Evolutionary conservation across 176 grass and related monocot species (phyloP), one percentile per base, ranked within the genome.

Genomic region (Puccinellia tenuiflora): DNA sequence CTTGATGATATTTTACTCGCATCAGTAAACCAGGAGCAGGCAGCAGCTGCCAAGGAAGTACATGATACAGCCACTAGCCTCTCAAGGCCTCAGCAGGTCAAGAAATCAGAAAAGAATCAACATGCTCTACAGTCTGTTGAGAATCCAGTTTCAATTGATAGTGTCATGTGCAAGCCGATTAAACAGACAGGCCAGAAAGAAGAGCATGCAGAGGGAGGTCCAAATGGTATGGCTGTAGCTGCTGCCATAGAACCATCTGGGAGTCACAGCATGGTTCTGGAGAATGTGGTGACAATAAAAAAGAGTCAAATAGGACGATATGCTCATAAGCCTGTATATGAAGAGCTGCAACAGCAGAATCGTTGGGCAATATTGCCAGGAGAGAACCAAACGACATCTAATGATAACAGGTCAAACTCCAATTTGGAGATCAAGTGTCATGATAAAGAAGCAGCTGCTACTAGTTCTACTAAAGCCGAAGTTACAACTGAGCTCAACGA

Each of bases 281-380:
- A 76, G n/a, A 68, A 76, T 86, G 56, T 60, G 35, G 79, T 9
- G 3, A 54, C 43, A 81, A 46, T 29, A 84, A 81, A 91, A 75
- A 90, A 83, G 80, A 81, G 69, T 78, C 82, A 90, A 75, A 92
- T 86, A 38, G 82, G 89, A 57, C 52, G 86, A 43, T 84, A 96
- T 81, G 54, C 85, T 57, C 79, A 86, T 34, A 86, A 97, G 46
- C 88, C 82, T 67, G 79, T 70, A 53, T 73, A 59, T 39, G 88
- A 84, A 88, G 88, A 89, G 25, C 47, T 79, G 30, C 82, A 82
- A 26, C 21, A 45, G 63, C 84, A 84, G 42, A 90, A 85, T 84
- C 45, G 25, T 9, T 43, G n/a, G 45, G 71, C 40, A 83, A 52
- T 83, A 62, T 46, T 61, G 69, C 38, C 22, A 15, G 65, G 20